Percentiles rank a stretch among this genome's conserved stretches.
Evolutionary conservation across 2,329 filamentous ascomycete genomes (phyloP).

Genomic region (Monilinia laxa): DNA sequence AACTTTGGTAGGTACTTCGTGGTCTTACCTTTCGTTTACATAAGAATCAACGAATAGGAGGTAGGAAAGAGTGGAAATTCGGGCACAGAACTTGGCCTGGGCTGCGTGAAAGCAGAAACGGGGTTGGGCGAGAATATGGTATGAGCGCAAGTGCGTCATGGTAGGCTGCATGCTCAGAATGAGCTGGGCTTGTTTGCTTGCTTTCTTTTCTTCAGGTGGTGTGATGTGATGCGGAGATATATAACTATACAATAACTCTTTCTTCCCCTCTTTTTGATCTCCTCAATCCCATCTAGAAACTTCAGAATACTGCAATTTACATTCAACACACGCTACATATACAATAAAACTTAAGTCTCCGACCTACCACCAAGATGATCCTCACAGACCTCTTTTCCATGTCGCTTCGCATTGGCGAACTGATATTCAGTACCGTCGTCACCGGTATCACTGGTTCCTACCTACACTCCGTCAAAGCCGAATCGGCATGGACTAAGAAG

Average conservation of each 20-base stretch:
- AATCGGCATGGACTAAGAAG: conserved; percentile 10
- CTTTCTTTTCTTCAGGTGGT: not conserved
- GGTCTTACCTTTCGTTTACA: not conserved
- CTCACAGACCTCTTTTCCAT: not conserved
- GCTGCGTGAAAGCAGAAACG: not conserved
- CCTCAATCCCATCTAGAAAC: not conserved
- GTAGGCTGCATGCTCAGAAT: conserved; percentile 1
- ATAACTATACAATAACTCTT: not conserved
- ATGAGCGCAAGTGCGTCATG: not conserved
- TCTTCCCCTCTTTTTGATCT: not conserved
- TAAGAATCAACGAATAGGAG: not conserved
- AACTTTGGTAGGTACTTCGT: not conserved
- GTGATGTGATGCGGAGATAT: conserved; percentile 6
- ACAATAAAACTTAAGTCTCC: not conserved
- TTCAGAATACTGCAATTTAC: not conserved
- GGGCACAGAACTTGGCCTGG: not conserved
- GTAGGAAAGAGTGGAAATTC: no score
- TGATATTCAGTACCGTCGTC: conserved; percentile 11
- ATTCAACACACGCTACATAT: not conserved
- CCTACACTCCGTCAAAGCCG: not conserved
- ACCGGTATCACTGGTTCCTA: conserved; percentile 10
- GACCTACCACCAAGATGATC: not conserved
- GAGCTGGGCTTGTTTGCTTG: conserved; percentile 2
- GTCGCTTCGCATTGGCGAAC: conserved; percentile 8
- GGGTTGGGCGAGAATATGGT: not conserved